These are phyloP conservation scores for Populus alba DNA, from an alignment of 345 rosid genomes.

Conservation along the genomic window DNA sequence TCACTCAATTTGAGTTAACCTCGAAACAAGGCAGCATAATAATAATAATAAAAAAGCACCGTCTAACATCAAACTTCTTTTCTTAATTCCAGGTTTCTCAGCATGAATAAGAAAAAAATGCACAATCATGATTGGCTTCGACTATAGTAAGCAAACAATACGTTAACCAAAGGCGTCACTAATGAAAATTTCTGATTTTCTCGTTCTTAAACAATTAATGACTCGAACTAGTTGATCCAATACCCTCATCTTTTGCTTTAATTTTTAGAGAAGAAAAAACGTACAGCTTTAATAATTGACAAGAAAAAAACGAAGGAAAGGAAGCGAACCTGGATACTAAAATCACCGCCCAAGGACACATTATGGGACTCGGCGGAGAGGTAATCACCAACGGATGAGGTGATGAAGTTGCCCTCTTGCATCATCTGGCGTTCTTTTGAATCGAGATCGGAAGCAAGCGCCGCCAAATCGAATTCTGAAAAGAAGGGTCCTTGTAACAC, in stretches of 20 bases:
- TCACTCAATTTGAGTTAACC: not conserved
- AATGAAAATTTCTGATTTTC: not conserved
- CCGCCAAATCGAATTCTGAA: constrained; percentile 92
- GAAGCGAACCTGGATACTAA: constrained; percentile 80
- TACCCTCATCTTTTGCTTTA: too few species aligned
- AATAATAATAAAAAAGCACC: not conserved
- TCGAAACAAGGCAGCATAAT: not conserved
- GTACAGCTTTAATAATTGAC: not conserved
- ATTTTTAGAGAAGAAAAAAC: not conserved
- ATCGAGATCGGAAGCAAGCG: constrained; percentile 91
- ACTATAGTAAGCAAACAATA: too few species aligned
- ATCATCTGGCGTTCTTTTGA: constrained; percentile 75
- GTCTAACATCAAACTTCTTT: not conserved
- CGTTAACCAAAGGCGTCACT: not conserved
- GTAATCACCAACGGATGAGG: constrained; percentile 74
- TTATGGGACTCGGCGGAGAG: constrained; percentile 84
- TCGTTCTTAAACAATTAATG: too few species aligned
- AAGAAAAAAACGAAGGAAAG: not conserved
- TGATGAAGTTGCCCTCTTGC: constrained; percentile 38
- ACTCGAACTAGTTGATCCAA: not conserved
- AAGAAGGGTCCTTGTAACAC: constrained; percentile 95
- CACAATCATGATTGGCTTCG: too few species aligned
- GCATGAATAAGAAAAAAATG: too few species aligned
- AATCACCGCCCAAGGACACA: constrained; percentile 90
- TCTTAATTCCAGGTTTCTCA: not conserved